Conservation (phyloP, 257 asterid genomes). For the Voacanga thouarsii region DNA sequence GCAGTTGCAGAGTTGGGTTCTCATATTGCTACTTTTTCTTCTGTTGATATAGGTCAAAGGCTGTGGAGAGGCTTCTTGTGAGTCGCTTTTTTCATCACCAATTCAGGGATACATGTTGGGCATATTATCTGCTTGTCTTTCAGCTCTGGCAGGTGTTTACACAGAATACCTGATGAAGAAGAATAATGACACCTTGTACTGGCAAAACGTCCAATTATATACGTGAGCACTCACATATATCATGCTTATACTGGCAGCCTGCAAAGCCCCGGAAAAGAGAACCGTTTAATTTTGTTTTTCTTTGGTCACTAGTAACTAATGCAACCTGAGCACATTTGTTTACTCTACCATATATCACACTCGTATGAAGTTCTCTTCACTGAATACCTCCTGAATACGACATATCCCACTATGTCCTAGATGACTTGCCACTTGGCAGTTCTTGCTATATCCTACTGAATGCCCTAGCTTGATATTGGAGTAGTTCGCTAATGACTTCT, state of each 20-base stretch:
- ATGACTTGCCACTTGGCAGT: not conserved
- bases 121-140: conserved; percentile 84
- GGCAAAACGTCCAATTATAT: conserved; percentile 93
- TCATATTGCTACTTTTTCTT: conserved; percentile 3
- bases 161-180: conserved; percentile 98
- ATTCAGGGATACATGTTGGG: conserved; percentile 89
- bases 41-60: conserved; percentile 67
- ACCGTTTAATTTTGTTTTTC: not conserved
- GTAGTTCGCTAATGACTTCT: not conserved
- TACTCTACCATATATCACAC: not conserved
- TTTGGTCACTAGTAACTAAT: not conserved
- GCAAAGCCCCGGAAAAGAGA: not conserved
- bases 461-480: not conserved
- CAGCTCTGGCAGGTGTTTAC: conserved; percentile 95
- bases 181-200: conserved; percentile 93
- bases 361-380: not conserved
- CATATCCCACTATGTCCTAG: not conserved
- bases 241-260: not conserved
- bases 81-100: conserved; percentile 86
- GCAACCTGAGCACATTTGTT: not conserved
- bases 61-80: conserved; percentile 91
- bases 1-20: conserved; percentile 1
- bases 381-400: too few species aligned
- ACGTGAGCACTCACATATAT: conserved; percentile 41
- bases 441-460: not conserved